phyloP scores from a whole-genome alignment of 805 yeast species.

The Wickerhamiella domercqiae region DNA sequence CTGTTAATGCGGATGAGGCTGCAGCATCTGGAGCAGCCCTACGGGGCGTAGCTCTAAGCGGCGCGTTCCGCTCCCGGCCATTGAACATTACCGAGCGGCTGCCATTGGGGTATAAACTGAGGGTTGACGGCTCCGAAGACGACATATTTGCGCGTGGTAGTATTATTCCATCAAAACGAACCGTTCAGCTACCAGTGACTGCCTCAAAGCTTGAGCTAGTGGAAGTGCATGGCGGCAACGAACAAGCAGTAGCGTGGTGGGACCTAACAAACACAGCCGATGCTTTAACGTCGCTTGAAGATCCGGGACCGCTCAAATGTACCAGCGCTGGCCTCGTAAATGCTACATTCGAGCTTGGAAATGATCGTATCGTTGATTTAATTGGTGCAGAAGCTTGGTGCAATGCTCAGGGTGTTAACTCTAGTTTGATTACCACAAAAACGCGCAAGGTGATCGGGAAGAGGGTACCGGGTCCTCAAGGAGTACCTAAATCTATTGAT shows the following conservation, averaged over 20 bases:
- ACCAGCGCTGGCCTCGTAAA: conserved; percentile 8
- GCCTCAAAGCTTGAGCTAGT: conserved; percentile 24
- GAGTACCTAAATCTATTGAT: not conserved
- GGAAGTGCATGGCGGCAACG: conserved; percentile 27
- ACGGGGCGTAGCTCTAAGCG: conserved; percentile 62
- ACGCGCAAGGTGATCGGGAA: conserved; percentile 6
- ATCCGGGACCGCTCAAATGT: conserved; percentile 15
- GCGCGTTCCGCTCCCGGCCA: conserved; percentile 49
- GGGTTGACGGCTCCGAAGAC: conserved; percentile 14
- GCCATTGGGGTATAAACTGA: conserved; percentile 22
- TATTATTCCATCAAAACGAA: conserved; percentile 24
- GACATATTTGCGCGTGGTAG: conserved; percentile 12
- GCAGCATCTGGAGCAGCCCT: conserved; percentile 82
- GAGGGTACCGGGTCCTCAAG: conserved; percentile 3
- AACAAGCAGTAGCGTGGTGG: conserved; percentile 17
- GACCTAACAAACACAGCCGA: conserved; percentile 16
- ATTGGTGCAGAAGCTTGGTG: conserved; percentile 14
- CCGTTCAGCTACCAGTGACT: conserved; percentile 16
- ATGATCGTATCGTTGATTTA: conserved; percentile 13
- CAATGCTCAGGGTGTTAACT: conserved; percentile 6
- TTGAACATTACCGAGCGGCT: conserved; percentile 30
- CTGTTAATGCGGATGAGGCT: conserved; percentile 91
- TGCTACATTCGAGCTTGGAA: conserved; percentile 11
- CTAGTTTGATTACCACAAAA: conserved; percentile 6
- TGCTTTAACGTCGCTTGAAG: conserved; percentile 18